phyloP scores from a whole-genome alignment of 2,329 filamentous ascomycete genomes.

The Anthostomella pinea region DNA sequence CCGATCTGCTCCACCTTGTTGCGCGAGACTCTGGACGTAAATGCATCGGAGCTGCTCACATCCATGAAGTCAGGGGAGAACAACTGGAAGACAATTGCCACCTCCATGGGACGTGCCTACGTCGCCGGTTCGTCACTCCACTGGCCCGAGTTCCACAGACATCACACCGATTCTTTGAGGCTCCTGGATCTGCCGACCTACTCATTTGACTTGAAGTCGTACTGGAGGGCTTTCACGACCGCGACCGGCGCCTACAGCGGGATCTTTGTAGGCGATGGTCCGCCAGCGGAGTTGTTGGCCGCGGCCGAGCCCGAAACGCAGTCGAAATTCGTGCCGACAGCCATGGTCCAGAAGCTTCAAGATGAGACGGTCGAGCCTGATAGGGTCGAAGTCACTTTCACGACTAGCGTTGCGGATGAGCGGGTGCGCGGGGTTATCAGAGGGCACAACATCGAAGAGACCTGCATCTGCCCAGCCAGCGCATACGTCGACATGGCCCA shows the following conservation, averaged over 20 bases:
- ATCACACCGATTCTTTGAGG: conserved; percentile 2
- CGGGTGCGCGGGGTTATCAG: conserved; percentile 10
- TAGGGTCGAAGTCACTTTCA: conserved; percentile 13
- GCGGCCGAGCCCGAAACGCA: not conserved
- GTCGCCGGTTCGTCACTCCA: conserved; percentile 5
- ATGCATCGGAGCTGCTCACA: conserved; percentile 5
- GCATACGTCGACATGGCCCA: conserved; percentile 18
- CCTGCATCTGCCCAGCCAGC: conserved; percentile 13
- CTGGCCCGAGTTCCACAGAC: conserved; percentile 13
- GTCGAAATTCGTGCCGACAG: conserved; percentile 9
- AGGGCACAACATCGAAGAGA: conserved; percentile 11
- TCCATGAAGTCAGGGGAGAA: conserved; percentile 1
- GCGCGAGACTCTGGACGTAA: conserved; percentile 6
- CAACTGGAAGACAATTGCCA: conserved; percentile 6
- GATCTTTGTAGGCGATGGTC: conserved; percentile 4
- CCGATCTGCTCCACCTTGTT: conserved; percentile 4
- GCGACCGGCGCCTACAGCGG: conserved; percentile 5
- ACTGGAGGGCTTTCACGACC: conserved; percentile 12
- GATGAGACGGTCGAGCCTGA: conserved; percentile 1
- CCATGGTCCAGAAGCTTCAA: conserved; percentile 10
- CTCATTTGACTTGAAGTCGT: conserved; percentile 11
- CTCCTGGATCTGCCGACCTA: conserved; percentile 16
- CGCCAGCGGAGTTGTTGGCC: not conserved
- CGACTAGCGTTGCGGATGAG: conserved; percentile 6
- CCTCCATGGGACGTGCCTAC: conserved; percentile 11